A percentile compares a stretch with the other conserved stretches of the same genome.
phyloP scores from a whole-genome alignment of 1,284 basidiomycete species.

The Pseudozyma thailandica region DNA sequence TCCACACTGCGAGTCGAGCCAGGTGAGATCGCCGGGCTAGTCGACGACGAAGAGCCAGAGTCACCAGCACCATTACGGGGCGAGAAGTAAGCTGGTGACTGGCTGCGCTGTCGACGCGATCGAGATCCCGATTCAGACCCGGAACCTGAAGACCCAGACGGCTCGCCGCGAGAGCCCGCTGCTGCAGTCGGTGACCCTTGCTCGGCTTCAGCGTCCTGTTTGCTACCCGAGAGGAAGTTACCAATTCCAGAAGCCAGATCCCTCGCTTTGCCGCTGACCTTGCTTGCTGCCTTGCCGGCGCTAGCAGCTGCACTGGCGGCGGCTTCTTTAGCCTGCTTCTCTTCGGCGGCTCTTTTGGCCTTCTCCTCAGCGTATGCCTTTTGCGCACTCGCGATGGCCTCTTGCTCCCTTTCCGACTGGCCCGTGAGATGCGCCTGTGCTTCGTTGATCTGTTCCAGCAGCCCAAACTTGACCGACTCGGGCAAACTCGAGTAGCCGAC shows the following conservation, averaged over 20 bases:
- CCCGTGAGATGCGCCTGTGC: constrained; percentile 24
- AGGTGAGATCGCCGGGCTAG: constrained; percentile 35
- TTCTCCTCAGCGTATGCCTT: constrained; percentile 47
- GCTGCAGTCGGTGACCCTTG: background rate
- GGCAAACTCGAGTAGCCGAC: constrained; percentile 53
- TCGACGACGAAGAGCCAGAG: constrained; percentile 35
- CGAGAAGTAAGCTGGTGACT: constrained; percentile 43
- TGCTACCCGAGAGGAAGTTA: constrained; percentile 27
- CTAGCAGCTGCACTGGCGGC: constrained; percentile 12
- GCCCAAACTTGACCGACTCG: constrained; percentile 34
- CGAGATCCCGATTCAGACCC: constrained; percentile 29
- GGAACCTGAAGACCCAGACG: constrained; percentile 12
- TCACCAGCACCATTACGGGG: constrained; percentile 32
- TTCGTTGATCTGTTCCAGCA: constrained; percentile 48
- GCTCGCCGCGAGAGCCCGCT: constrained; percentile 10
- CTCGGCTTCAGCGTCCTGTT: constrained; percentile 9
- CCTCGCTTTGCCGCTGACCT: constrained; percentile 21
- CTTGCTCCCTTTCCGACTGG: constrained; percentile 36
- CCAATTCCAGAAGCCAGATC: constrained; percentile 29
- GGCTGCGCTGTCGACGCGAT: constrained; percentile 33
- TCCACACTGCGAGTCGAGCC: constrained; percentile 24
- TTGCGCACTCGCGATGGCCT: constrained; percentile 28
- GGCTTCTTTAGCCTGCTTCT: constrained; percentile 37
- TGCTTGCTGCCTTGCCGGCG: constrained; percentile 8
- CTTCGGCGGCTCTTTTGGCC: constrained; percentile 35